These are phyloP conservation scores for Aegilops tauschii DNA, from an alignment of 176 grass and related monocot genomes.

Conservation along the genomic window DNA sequence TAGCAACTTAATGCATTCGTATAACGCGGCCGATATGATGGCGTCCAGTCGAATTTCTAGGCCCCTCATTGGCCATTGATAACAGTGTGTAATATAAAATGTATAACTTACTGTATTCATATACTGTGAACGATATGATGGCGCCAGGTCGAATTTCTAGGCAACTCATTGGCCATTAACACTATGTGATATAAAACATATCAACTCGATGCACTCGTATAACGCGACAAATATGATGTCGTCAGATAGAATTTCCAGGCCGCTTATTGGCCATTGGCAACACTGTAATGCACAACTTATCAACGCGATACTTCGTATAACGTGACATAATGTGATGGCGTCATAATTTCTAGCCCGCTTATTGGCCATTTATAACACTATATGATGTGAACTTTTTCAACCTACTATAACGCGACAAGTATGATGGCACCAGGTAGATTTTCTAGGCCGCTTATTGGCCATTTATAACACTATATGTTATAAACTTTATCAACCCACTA, in stretches of 20 bases:
- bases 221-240: not conserved
- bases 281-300: not conserved
- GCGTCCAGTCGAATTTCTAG: not conserved
- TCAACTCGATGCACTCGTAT: not conserved
- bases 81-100: not conserved
- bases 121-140: not conserved
- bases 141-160: not conserved
- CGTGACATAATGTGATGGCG: not conserved
- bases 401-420: not conserved
- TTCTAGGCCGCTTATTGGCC: not conserved
- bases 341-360: not conserved
- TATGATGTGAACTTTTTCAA: too few relatives aligned
- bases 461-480: not conserved
- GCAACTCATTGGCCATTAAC: not conserved
- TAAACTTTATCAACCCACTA: too few relatives aligned
- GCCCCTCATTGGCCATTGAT: not conserved
- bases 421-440: not conserved
- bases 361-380: not conserved
- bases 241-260: not conserved
- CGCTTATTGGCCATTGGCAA: not conserved
- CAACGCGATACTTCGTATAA: not conserved
- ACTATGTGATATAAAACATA: not conserved
- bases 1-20: not conserved
- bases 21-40: not conserved
- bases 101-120: not conserved